phyloP scores from a whole-genome alignment of 441 rosid species.

The Metrosideros polymorpha region DNA sequence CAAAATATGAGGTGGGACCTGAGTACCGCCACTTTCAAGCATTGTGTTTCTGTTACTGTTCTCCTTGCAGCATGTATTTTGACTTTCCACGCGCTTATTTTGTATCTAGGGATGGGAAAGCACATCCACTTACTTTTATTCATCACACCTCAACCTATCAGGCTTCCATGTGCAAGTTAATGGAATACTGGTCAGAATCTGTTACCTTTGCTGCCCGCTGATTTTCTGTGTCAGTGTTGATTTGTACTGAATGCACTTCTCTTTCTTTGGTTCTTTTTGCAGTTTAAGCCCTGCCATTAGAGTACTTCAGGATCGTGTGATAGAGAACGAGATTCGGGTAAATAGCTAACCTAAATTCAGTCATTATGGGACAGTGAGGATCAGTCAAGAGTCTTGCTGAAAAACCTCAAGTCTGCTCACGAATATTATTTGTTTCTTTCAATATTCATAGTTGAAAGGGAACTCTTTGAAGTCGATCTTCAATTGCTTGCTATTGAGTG shows the following conservation, averaged over 20 bases:
- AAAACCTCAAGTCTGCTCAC: neutral
- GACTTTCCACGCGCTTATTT: conserved; percentile 1
- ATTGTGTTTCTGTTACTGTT: neutral
- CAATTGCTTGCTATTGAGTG: neutral
- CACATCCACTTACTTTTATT: conserved; percentile 79
- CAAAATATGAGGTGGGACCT: conserved; percentile 60
- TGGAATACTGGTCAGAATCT: conserved; percentile 76
- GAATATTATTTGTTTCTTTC: neutral
- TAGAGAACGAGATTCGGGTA: conserved; percentile 90
- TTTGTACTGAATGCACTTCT: conserved; percentile 2
- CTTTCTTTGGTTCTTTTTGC: conserved; percentile 12
- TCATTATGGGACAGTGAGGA: neutral
- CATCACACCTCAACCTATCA: conserved; percentile 95
- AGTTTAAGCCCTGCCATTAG: conserved; percentile 91
- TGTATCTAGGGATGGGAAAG: conserved; percentile 52
- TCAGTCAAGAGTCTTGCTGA: neutral
- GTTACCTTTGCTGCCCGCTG: neutral
- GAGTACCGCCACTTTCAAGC: neutral
- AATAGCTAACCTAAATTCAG: neutral
- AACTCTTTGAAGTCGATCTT: neutral
- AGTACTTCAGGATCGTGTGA: conserved; percentile 77
- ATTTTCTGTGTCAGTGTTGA: neutral
- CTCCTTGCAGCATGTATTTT: neutral
- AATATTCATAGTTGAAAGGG: neutral
- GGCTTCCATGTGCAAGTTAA: conserved; percentile 92